These are phyloP conservation scores for Chrysanthemum makinoi DNA, from an alignment of 129 eudicot genomes.

Conservation along the genomic window DNA sequence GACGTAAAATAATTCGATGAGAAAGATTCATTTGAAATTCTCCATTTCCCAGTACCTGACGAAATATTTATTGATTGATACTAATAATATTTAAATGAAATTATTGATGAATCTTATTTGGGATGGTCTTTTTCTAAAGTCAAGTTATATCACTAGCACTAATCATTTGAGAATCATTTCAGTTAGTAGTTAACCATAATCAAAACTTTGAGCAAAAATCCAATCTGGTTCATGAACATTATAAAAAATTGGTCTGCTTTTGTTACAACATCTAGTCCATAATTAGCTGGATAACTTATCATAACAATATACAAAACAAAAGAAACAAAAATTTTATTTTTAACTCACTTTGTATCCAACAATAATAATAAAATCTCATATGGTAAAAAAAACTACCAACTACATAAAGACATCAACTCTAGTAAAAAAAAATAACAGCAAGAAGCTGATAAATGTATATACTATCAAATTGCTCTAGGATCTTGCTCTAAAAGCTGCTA, in stretches of 20 bases:
- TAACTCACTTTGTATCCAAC: too few relatives aligned
- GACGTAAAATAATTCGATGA: too few relatives aligned
- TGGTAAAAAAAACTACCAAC: neutral
- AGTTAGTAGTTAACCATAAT: neutral
- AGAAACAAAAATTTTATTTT: too few relatives aligned
- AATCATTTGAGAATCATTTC: neutral
- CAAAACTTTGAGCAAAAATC: neutral
- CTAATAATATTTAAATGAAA: neutral
- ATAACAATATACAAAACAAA: too few relatives aligned
- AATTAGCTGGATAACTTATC: neutral
- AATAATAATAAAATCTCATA: neutral
- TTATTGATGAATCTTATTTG: slow-evolving; percentile 13
- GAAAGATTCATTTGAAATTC: too few relatives aligned
- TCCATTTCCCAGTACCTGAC: too few relatives aligned
- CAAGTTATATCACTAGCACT: slow-evolving; percentile 8
- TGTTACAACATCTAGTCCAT: neutral
- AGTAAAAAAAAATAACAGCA: slow-evolving; percentile 10
- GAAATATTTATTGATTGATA: too few relatives aligned
- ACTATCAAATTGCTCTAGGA: slow-evolving; percentile 5
- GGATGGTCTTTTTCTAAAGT: slow-evolving; percentile 11
- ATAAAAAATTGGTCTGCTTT: neutral
- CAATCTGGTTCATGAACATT: neutral
- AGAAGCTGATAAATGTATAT: slow-evolving; percentile 26
- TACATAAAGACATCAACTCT: neutral
- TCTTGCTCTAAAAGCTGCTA: slow-evolving; percentile 49